Conservation (phyloP, 371 early-diverging fungal genomes). For the Spiromyces aspiralis region DNA sequence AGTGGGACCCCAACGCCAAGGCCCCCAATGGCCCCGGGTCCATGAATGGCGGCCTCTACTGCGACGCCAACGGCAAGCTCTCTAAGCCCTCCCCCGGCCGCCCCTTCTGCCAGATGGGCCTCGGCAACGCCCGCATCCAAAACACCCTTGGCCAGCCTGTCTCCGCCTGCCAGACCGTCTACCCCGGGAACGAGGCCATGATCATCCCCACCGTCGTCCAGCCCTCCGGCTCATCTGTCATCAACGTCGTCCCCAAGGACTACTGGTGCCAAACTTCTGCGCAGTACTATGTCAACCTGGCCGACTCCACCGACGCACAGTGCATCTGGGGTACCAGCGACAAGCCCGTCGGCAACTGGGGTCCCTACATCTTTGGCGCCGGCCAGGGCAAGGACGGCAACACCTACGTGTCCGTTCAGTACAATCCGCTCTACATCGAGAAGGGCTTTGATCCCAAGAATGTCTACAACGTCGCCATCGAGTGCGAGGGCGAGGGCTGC, state of each 20-base stretch:
- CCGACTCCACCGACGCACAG: slow-evolving; percentile 15
- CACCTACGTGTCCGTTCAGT: slow-evolving; percentile 26
- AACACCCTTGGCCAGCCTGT: slow-evolving; percentile 23
- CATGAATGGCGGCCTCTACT: slow-evolving; percentile 27
- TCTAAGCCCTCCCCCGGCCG: slow-evolving; percentile 15
- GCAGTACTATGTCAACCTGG: slow-evolving; percentile 28
- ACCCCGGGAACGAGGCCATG: slow-evolving; percentile 32
- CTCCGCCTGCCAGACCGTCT: slow-evolving; percentile 30
- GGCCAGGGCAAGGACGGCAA: slow-evolving; percentile 23
- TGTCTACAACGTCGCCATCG: slow-evolving; percentile 22
- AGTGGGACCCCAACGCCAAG: slow-evolving; percentile 22
- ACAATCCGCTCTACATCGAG: slow-evolving; percentile 21
- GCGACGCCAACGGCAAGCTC: slow-evolving; percentile 16
- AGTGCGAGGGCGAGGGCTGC: slow-evolving; percentile 16
- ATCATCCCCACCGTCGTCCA: slow-evolving; percentile 26
- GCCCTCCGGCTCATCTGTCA: slow-evolving; percentile 5
- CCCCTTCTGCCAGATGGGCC: slow-evolving; percentile 17
- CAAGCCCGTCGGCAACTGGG: slow-evolving; percentile 28
- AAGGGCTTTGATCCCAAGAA: slow-evolving; percentile 12
- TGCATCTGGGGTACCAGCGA: slow-evolving; percentile 24
- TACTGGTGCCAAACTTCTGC: slow-evolving; percentile 29
- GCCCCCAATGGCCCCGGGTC: slow-evolving; percentile 17
- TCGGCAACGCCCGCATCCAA: slow-evolving; percentile 14
- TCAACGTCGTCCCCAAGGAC: slow-evolving; percentile 21
- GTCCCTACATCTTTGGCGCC: slow-evolving; percentile 25